phyloP scores from a whole-genome alignment of 2,329 filamentous ascomycete species.

The Alternaria ethzedia region DNA sequence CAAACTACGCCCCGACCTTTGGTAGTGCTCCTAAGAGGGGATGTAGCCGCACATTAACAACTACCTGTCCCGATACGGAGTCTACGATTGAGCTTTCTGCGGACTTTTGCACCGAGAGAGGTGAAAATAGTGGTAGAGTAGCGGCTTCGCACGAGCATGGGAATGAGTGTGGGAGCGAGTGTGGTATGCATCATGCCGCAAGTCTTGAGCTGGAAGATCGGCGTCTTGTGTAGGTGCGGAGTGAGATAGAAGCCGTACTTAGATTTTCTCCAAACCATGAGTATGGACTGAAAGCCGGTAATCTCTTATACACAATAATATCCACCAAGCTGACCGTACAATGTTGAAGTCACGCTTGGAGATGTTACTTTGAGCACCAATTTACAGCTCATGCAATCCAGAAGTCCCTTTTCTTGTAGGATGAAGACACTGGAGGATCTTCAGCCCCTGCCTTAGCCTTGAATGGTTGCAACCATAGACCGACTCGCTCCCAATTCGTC shows the following conservation, averaged over 20 bases:
- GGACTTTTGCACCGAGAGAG: neutral
- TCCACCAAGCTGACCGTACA: neutral
- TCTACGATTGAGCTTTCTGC: conserved; percentile 22
- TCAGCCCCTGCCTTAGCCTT: neutral
- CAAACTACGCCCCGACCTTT: conserved; percentile 12
- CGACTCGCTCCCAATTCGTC: neutral
- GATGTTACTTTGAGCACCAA: neutral
- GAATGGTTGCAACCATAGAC: neutral
- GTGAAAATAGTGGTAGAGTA: neutral
- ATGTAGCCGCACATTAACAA: neutral
- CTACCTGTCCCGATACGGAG: conserved; percentile 6
- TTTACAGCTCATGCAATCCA: neutral
- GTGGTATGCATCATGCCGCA: neutral
- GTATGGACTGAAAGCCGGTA: too few relatives aligned
- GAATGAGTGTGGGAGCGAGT: neutral
- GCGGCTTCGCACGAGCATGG: neutral
- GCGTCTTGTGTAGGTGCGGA: neutral
- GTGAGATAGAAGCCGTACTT: neutral
- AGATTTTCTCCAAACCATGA: too few relatives aligned
- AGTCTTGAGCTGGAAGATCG: neutral
- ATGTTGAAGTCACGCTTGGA: neutral
- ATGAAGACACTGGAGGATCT: neutral
- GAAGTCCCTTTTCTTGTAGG: neutral
- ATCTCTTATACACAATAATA: neutral
- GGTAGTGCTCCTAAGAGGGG: conserved; percentile 12